These are phyloP conservation scores for Ziziphus jujuba DNA, from an alignment of 306 rosid genomes.

Conservation along the genomic window DNA sequence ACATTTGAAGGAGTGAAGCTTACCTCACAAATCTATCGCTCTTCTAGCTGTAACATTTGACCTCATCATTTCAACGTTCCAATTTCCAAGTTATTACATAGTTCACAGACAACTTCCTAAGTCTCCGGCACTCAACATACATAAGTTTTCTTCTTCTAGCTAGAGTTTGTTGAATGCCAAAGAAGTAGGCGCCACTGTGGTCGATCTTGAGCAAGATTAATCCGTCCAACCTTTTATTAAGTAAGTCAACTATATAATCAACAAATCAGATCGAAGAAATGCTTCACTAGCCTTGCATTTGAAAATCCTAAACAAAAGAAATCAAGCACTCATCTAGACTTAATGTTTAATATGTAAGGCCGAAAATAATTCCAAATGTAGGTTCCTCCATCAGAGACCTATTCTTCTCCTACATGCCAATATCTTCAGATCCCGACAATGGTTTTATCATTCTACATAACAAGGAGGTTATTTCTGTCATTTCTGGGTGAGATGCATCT, in stretches of 20 bases:
- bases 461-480: conserved; percentile 15
- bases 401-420: conserved; percentile 1
- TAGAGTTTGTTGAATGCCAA: background rate
- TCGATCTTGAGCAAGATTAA: no score
- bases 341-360: background rate
- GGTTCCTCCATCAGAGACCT: background rate
- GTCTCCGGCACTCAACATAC: background rate
- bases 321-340: no score
- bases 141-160: background rate
- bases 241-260: no score
- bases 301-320: no score
- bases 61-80: no score
- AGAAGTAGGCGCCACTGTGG: no score
- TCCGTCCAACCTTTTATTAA: no score
- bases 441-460: conserved; percentile 16
- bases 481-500: conserved; percentile 33
- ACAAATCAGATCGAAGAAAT: no score
- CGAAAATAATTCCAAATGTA: background rate
- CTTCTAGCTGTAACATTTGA: no score
- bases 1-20: no score
- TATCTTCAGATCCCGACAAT: conserved; percentile 22
- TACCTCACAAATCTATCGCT: no score
- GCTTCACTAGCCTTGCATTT: no score
- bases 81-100: background rate
- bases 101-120: background rate